These are phyloP conservation scores for Cercospora zeae-maydis DNA, from an alignment of 2,329 filamentous ascomycete genomes.

Conservation along the genomic window DNA sequence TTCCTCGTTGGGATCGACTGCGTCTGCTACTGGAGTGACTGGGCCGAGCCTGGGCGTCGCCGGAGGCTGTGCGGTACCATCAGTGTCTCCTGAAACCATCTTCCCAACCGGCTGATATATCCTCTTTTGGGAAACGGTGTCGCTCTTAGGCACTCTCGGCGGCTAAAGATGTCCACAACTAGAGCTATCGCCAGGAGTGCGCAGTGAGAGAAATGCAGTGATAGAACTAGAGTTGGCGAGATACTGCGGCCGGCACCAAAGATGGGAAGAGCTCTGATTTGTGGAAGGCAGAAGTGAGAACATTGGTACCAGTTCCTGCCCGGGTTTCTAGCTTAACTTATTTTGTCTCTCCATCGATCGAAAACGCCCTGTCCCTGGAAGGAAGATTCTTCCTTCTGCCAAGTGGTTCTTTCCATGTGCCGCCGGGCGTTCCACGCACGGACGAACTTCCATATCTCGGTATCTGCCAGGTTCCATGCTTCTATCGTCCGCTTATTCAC, in stretches of 20 bases:
- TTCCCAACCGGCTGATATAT: background rate
- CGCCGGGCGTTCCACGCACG: conserved; percentile 63
- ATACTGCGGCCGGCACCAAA: background rate
- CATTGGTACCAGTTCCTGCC: background rate
- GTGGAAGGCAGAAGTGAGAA: background rate
- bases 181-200: background rate
- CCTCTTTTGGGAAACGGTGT: background rate
- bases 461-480: conserved; percentile 62
- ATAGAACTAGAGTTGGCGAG: background rate
- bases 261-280: background rate
- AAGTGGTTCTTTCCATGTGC: conserved; percentile 60
- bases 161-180: background rate
- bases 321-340: conserved; percentile 11
- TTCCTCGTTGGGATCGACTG: background rate
- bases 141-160: background rate
- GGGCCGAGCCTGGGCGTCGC: background rate
- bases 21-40: background rate
- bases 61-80: background rate
- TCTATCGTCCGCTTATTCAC: conserved; percentile 46
- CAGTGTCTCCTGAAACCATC: background rate
- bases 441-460: conserved; percentile 73
- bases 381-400: conserved; percentile 66
- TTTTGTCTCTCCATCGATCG: conserved; percentile 37
- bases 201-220: background rate
- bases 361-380: conserved; percentile 56